Conservation (phyloP, 306 rosid genomes). For the Oxytropis ochrocephala region DNA sequence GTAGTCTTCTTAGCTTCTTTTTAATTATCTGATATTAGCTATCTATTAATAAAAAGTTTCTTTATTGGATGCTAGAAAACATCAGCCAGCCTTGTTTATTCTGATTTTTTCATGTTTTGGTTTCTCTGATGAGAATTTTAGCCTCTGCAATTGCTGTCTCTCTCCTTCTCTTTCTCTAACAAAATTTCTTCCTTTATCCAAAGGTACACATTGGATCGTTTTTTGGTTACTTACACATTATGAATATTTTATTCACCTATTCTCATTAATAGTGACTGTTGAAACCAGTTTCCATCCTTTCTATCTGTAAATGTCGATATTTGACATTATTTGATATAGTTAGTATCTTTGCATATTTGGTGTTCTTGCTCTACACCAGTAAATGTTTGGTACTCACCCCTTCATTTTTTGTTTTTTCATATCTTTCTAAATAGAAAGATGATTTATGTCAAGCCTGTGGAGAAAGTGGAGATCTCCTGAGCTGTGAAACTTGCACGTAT, state of each 20-base stretch:
- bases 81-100: neutral
- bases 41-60: neutral
- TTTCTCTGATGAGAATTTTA: neutral
- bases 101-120: neutral
- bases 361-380: neutral
- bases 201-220: neutral
- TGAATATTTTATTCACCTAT: neutral
- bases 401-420: neutral
- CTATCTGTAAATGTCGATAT: neutral
- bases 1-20: conserved; percentile 14
- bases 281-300: neutral
- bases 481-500: conserved; percentile 84
- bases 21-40: neutral
- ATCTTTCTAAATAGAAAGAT: conserved; percentile 54
- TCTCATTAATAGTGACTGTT: neutral
- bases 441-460: conserved; percentile 94
- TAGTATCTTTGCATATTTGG: conserved; percentile 14
- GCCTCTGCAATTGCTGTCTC: neutral
- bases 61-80: neutral
- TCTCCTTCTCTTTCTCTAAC: neutral
- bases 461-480: conserved; percentile 65
- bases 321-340: conserved; percentile 1
- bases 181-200: neutral
- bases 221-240: neutral
- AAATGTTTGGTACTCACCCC: neutral